Conservation (phyloP, 2,329 filamentous ascomycete genomes). For the Neofusicoccum kwambonambiense region DNA sequence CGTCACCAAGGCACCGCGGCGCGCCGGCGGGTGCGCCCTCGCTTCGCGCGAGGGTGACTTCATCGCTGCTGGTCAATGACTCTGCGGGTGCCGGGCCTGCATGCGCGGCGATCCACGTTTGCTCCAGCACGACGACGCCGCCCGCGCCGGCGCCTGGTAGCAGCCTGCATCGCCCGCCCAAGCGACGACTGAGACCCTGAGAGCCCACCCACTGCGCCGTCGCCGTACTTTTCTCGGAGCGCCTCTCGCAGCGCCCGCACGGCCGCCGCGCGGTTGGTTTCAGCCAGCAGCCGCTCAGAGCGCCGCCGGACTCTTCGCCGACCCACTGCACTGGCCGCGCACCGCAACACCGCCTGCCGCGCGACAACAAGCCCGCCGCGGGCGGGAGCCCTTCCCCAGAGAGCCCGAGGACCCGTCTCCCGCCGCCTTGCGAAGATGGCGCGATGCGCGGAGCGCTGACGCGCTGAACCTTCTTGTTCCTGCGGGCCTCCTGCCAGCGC, state of each 20-base stretch:
- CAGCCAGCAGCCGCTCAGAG: no score
- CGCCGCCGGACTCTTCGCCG: neutral
- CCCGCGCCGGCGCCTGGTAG: no score
- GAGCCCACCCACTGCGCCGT: no score
- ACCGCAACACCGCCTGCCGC: neutral
- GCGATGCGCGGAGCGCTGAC: neutral
- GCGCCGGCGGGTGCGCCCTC: neutral
- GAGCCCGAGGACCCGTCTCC: neutral
- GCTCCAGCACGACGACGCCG: no score
- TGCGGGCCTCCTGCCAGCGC: neutral
- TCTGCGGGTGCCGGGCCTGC: neutral
- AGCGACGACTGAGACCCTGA: no score
- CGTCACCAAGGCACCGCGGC: no score
- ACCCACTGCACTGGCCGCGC: no score
- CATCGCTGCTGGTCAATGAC: conserved; percentile 8
- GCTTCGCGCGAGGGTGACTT: conserved; percentile 5
- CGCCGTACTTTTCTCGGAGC: no score
- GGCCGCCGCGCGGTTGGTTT: no score
- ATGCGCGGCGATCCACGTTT: no score
- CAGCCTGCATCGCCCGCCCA: no score
- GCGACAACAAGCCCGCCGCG: neutral
- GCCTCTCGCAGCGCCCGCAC: no score
- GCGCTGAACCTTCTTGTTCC: conserved; percentile 5
- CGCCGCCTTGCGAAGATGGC: neutral
- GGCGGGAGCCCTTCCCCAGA: conserved; percentile 1